A percentile compares a stretch with the other conserved stretches of the same genome.
Evolutionary conservation across 257 asterid genomes (phyloP).

Genomic region (Nicotiana tomentosiformis): DNA sequence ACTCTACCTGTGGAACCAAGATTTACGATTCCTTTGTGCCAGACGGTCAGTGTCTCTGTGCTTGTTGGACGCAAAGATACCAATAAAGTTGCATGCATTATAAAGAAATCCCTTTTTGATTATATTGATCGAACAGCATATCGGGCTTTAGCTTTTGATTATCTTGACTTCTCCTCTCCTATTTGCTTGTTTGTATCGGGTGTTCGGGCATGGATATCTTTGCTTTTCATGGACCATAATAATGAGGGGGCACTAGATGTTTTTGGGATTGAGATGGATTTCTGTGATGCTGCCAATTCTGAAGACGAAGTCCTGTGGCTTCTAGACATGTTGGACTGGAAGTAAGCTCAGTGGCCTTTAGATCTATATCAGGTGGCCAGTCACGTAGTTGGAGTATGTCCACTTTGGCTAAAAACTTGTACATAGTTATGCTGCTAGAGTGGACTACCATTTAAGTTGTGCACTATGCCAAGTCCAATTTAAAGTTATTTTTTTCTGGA

Average conservation of each 20-base stretch:
- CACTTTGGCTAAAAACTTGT: slow-evolving; percentile 14
- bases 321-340: slow-evolving; percentile 97
- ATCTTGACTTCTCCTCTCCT: slow-evolving; percentile 91
- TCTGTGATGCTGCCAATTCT: slow-evolving; percentile 83
- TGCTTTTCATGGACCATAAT: slow-evolving; percentile 83
- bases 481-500: background rate
- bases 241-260: slow-evolving; percentile 69
- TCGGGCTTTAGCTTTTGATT: slow-evolving; percentile 88
- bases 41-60: slow-evolving; percentile 74
- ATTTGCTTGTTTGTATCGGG: slow-evolving; percentile 74
- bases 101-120: slow-evolving; percentile 71
- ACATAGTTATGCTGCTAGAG: slow-evolving; percentile 3
- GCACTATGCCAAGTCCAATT: background rate
- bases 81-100: slow-evolving; percentile 67
- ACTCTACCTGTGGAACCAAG: slow-evolving; percentile 73
- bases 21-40: slow-evolving; percentile 67
- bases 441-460: background rate
- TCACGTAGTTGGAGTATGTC: slow-evolving; percentile 1
- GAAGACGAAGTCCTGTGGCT: slow-evolving; percentile 85
- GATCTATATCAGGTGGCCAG: background rate
- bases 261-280: slow-evolving; percentile 88
- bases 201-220: slow-evolving; percentile 94
- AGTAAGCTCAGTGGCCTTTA: slow-evolving; percentile 33
- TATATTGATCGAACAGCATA: slow-evolving; percentile 82
- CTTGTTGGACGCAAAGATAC: slow-evolving; percentile 71